These are phyloP conservation scores for Candida alai DNA, from an alignment of 805 yeast genomes.

Conservation along the genomic window DNA sequence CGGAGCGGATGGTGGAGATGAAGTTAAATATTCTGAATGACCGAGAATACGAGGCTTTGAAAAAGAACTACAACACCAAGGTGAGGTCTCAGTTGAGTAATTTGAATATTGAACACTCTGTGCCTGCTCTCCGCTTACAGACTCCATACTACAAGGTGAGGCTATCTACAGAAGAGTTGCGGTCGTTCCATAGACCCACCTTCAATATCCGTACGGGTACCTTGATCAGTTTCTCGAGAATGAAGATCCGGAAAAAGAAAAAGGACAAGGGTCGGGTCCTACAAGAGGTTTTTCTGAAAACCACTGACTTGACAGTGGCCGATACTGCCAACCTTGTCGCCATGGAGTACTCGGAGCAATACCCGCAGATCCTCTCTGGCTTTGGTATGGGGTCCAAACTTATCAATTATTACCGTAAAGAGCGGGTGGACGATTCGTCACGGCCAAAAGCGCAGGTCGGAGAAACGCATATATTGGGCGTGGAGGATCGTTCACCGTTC, in stretches of 20 bases:
- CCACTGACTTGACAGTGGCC: conserved; percentile 76
- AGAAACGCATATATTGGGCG: conserved; percentile 94
- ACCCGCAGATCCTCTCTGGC: conserved; percentile 75
- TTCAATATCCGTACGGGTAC: conserved; percentile 78
- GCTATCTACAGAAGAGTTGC: conserved; percentile 58
- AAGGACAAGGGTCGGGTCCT: conserved; percentile 82
- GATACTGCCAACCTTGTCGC: conserved; percentile 76
- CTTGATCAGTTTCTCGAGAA: conserved; percentile 66
- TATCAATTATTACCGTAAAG: conserved; percentile 88
- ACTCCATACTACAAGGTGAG: conserved; percentile 86
- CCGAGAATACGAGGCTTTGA: conserved; percentile 73
- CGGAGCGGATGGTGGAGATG: conserved; percentile 49
- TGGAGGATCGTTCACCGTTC: conserved; percentile 93
- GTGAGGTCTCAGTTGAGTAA: conserved; percentile 91
- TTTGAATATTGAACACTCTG: conserved; percentile 83
- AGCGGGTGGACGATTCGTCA: conserved; percentile 70
- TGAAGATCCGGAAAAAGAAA: conserved; percentile 78
- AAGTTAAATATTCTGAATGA: conserved; percentile 89
- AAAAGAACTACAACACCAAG: conserved; percentile 84
- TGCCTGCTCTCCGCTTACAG: conserved; percentile 83
- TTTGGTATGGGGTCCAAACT: conserved; percentile 96
- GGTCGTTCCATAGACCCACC: conserved; percentile 77
- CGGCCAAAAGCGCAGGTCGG: conserved; percentile 89
- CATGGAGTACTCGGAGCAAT: conserved; percentile 88
- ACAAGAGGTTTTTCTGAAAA: conserved; percentile 63